A percentile compares a stretch with the other conserved stretches of the same genome.
Conservation (phyloP, 768 basidiomycete species). For the Termitomyces sp. region DNA sequence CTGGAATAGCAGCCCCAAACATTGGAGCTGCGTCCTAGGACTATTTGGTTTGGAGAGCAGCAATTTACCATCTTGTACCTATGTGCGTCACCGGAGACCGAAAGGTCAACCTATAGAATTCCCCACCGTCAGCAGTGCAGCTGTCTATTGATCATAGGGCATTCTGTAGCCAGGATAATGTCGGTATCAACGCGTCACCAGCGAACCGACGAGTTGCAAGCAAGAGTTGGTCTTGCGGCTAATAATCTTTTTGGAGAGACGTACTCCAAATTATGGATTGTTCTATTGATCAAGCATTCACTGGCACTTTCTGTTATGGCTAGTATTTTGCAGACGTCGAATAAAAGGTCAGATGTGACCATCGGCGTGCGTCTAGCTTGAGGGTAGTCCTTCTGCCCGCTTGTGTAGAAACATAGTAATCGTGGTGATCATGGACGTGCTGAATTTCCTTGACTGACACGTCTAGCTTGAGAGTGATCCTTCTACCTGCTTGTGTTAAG, state of each 20-base stretch:
- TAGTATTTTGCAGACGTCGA: too few species aligned
- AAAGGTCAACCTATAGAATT: not conserved
- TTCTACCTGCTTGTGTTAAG: not conserved
- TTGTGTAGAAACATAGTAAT: too few species aligned
- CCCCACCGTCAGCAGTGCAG: too few species aligned
- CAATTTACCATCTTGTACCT: not conserved
- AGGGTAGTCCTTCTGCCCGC: too few species aligned
- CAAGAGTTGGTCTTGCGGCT: not conserved
- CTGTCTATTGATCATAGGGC: too few species aligned
- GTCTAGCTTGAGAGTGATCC: not conserved
- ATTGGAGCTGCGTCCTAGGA: not conserved
- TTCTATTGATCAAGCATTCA: not conserved
- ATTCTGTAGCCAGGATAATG: too few species aligned
- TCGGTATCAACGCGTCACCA: not conserved
- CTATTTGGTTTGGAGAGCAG: not conserved
- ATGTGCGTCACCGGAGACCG: not conserved
- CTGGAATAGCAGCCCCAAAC: not conserved
- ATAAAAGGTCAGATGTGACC: not conserved
- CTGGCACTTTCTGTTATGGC: too few species aligned
- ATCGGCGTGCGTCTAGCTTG: too few species aligned
- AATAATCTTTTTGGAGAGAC: too few species aligned
- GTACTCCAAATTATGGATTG: not conserved
- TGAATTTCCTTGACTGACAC: not conserved
- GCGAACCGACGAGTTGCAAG: too few species aligned
- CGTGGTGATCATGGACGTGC: too few species aligned